phyloP scores from a whole-genome alignment of 2,329 filamentous ascomycete genomes.

The Ophiostoma himal-ulmi region DNA sequence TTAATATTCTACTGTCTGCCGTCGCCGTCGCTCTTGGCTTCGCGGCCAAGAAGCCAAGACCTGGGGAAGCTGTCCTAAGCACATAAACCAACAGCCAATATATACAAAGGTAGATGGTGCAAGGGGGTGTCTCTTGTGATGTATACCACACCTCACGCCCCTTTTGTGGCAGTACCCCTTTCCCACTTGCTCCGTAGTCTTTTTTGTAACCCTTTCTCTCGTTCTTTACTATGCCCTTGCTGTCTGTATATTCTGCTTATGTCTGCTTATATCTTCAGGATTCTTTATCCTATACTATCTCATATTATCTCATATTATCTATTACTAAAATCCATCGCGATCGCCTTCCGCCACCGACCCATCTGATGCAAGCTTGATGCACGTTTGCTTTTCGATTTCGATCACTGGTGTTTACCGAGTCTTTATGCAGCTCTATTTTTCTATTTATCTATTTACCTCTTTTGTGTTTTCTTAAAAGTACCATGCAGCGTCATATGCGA shows the following conservation, averaged over 20 bases:
- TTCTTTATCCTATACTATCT: neutral
- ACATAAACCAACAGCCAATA: neutral
- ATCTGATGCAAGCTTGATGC: slow-evolving; percentile 1
- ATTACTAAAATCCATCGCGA: neutral
- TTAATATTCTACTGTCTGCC: slow-evolving; percentile 2
- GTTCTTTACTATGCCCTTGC: neutral
- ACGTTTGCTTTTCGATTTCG: neutral
- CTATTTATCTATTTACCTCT: neutral
- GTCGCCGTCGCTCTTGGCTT: slow-evolving; percentile 1
- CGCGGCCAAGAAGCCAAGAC: slow-evolving; percentile 3
- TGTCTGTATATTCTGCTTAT: neutral
- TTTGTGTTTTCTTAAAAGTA: neutral
- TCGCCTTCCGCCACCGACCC: neutral
- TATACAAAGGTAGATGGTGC: neutral
- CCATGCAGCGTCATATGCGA: neutral
- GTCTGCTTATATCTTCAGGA: neutral
- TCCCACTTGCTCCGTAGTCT: neutral
- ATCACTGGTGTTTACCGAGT: slow-evolving; percentile 6
- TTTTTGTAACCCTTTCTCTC: neutral
- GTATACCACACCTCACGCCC: neutral
- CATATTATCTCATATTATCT: neutral
- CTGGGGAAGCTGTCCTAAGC: neutral
- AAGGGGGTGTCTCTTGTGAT: slow-evolving; percentile 3
- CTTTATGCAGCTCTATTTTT: neutral
- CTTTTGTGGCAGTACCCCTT: neutral